phyloP scores from a whole-genome alignment of 176 grass and related monocot species.

The Chrysopogon serrulatus region DNA sequence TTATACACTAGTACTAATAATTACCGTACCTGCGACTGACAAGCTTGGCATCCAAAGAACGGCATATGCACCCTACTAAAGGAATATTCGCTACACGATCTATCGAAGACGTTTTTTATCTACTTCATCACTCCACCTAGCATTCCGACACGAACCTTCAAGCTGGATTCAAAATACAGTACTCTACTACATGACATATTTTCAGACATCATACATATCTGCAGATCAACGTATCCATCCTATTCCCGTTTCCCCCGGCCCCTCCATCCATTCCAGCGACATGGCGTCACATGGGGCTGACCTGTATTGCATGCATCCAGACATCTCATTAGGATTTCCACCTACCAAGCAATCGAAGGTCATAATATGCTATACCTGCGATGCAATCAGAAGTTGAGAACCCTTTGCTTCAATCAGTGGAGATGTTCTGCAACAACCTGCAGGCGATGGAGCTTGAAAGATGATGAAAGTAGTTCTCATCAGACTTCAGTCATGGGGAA shows the following conservation, averaged over 20 bases:
- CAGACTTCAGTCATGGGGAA: not conserved
- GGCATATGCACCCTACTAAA: conserved; percentile 3
- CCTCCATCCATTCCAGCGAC: not conserved
- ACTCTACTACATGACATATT: not conserved
- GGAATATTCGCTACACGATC: conserved; percentile 20
- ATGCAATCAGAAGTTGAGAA: not conserved
- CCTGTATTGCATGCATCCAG: not conserved
- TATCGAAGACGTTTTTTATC: not conserved
- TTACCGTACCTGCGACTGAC: not conserved
- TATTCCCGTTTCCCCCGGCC: not conserved
- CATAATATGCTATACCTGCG: not conserved
- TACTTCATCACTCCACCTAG: not conserved
- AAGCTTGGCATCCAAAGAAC: not conserved
- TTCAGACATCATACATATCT: not conserved
- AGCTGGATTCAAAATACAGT: not conserved
- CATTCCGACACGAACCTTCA: not conserved
- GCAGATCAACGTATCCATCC: not conserved
- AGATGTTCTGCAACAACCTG: not conserved
- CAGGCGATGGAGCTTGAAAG: not conserved
- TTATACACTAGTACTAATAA: not conserved
- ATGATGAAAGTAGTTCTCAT: not conserved
- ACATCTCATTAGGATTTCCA: not conserved
- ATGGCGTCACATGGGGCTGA: not conserved
- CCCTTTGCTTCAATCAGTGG: not conserved
- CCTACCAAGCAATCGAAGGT: not conserved